Evolutionary conservation across 257 asterid genomes (phyloP).

Genomic region (Scutellaria galericulata): DNA sequence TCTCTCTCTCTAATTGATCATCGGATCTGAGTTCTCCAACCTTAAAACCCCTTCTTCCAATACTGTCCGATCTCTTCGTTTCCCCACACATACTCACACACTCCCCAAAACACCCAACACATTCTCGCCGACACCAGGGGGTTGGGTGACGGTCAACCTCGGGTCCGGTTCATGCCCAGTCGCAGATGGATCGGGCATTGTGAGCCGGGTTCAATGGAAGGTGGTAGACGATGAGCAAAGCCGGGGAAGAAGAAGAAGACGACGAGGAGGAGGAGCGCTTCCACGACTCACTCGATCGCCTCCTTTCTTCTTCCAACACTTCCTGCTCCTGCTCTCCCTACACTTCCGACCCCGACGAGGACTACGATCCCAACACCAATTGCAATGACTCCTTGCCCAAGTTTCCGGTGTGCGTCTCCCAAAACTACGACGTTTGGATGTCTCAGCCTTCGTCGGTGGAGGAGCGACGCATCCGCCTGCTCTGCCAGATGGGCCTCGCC

Average conservation of each 20-base stretch:
- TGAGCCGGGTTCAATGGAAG: conserved; percentile 52
- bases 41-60: conserved; percentile 45
- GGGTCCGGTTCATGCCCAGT: conserved; percentile 44
- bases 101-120: conserved; percentile 19
- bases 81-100: conserved; percentile 39
- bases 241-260: conserved; percentile 63
- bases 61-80: conserved; percentile 61
- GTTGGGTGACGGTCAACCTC: not conserved
- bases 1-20: conserved; percentile 42
- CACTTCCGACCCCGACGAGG: conserved; percentile 61
- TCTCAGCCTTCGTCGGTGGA: conserved; percentile 87
- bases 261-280: conserved; percentile 64
- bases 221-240: conserved; percentile 64
- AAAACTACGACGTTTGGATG: conserved; percentile 86
- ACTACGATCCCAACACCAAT: conserved; percentile 41
- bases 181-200: conserved; percentile 49
- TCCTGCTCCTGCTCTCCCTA: conserved; percentile 78
- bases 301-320: conserved; percentile 73
- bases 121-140: no score
- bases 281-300: conserved; percentile 83
- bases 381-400: conserved; percentile 47
- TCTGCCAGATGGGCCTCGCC: conserved; percentile 77
- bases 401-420: conserved; percentile 58
- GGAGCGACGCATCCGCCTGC: conserved; percentile 82
- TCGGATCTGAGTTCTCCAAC: conserved; percentile 69